A percentile compares a stretch with the other conserved stretches of the same genome.
Conservation (phyloP, 2,329 filamentous ascomycete genomes). For the Apiospora hydei region DNA sequence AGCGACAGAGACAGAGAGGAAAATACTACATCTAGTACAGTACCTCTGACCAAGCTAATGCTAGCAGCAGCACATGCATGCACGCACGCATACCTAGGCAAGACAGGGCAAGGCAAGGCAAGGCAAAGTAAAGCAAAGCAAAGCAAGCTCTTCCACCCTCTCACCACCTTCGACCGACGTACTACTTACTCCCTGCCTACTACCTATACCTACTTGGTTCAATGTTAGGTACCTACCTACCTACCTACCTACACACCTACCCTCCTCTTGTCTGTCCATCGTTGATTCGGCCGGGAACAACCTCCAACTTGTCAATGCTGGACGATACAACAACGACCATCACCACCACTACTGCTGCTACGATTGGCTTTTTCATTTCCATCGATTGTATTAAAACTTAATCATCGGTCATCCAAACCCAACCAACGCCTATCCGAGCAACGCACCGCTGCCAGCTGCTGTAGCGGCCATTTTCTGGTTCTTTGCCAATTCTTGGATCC, state of each 20-base stretch:
- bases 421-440: conserved; percentile 1
- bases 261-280: neutral
- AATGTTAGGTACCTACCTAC: too few species aligned
- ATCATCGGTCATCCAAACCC: conserved; percentile 5
- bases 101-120: neutral
- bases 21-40: neutral
- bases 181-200: neutral
- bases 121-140: neutral
- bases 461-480: conserved; percentile 14
- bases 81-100: neutral
- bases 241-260: neutral
- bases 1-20: neutral
- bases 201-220: too few species aligned
- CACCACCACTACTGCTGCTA: neutral
- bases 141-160: conserved; percentile 16
- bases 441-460: conserved; percentile 18
- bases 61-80: conserved; percentile 6
- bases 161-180: neutral
- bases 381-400: conserved; percentile 15
- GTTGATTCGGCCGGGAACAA: neutral
- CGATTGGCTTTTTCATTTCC: neutral
- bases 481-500: conserved; percentile 13
- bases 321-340: neutral
- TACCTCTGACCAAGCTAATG: neutral
- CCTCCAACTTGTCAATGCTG: neutral